phyloP scores from a whole-genome alignment of 371 early-diverging fungal genomes.

The Mucor saturninus region DNA sequence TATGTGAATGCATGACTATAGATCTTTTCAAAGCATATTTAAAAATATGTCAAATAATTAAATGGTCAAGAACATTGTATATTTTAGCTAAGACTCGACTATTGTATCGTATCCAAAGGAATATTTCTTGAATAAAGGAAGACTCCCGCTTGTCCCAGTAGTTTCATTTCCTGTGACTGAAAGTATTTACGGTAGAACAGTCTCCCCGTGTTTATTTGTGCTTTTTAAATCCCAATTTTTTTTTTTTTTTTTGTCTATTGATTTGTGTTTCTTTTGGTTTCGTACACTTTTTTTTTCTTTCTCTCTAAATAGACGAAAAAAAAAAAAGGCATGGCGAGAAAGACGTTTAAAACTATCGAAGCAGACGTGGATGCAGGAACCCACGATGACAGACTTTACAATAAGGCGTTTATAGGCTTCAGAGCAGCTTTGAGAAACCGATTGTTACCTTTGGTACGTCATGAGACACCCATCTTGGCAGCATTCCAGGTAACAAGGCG shows the following conservation, averaged over 20 bases:
- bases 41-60: too few relatives aligned
- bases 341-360: slow-evolving; percentile 44
- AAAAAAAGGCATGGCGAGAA: slow-evolving; percentile 32
- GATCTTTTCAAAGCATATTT: too few relatives aligned
- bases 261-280: too few relatives aligned
- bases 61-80: too few relatives aligned
- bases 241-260: background rate
- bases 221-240: background rate
- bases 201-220: too few relatives aligned
- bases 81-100: too few relatives aligned
- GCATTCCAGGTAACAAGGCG: slow-evolving; percentile 55
- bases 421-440: slow-evolving; percentile 57
- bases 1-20: too few relatives aligned
- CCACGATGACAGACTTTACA: slow-evolving; percentile 52
- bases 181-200: too few relatives aligned
- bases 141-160: too few relatives aligned
- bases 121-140: too few relatives aligned
- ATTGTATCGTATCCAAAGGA: too few relatives aligned
- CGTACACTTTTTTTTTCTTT: slow-evolving; percentile 11
- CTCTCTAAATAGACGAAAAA: background rate
- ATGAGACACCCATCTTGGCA: slow-evolving; percentile 61
- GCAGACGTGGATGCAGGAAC: slow-evolving; percentile 53
- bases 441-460: slow-evolving; percentile 57
- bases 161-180: too few relatives aligned
- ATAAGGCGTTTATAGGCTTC: slow-evolving; percentile 47